Conservation (phyloP, 2,329 filamentous ascomycete species). For the Aspergillus sp. region DNA sequence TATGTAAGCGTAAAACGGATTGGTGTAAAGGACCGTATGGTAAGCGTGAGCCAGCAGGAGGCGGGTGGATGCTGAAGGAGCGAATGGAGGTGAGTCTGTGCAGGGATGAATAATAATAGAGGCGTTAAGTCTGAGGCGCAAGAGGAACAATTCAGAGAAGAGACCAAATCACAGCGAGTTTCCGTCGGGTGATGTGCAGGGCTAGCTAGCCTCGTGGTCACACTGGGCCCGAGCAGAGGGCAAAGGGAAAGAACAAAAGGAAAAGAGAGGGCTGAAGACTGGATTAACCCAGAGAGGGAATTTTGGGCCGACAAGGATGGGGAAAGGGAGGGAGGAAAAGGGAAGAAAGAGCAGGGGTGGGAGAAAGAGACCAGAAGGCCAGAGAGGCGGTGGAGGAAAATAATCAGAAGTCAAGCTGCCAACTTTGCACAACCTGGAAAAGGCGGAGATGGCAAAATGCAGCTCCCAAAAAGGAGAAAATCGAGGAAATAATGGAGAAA, state of each 20-base stretch:
- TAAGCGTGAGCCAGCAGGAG: neutral
- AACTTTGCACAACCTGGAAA: slow-evolving; percentile 25
- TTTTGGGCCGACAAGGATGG: slow-evolving; percentile 12
- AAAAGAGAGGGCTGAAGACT: slow-evolving; percentile 12
- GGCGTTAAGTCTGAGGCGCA: slow-evolving; percentile 18
- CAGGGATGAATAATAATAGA: slow-evolving; percentile 7
- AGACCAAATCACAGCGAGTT: slow-evolving; percentile 32
- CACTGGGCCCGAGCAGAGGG: slow-evolving; percentile 25
- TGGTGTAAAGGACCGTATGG: slow-evolving; percentile 17
- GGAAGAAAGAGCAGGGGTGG: slow-evolving; percentile 19
- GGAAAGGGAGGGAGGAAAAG: slow-evolving; percentile 18
- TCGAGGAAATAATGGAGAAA: slow-evolving; percentile 16
- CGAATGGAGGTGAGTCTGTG: slow-evolving; percentile 21
- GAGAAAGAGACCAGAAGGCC: slow-evolving; percentile 17
- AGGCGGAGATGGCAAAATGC: slow-evolving; percentile 23
- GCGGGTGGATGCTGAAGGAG: slow-evolving; percentile 12
- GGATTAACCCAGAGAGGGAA: slow-evolving; percentile 23
- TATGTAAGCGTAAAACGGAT: slow-evolving; percentile 21
- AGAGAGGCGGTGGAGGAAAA: slow-evolving; percentile 23
- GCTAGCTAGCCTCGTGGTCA: slow-evolving; percentile 39
- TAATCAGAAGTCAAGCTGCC: slow-evolving; percentile 23
- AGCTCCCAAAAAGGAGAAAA: slow-evolving; percentile 23
- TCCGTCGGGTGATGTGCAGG: slow-evolving; percentile 38
- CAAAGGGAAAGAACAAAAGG: slow-evolving; percentile 18
- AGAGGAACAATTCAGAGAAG: slow-evolving; percentile 21